Percentiles rank a stretch among this genome's conserved stretches.
Evolutionary conservation across 495 filamentous ascomycete species (phyloP).

Genomic region (Thermothielavioides terrestris): DNA sequence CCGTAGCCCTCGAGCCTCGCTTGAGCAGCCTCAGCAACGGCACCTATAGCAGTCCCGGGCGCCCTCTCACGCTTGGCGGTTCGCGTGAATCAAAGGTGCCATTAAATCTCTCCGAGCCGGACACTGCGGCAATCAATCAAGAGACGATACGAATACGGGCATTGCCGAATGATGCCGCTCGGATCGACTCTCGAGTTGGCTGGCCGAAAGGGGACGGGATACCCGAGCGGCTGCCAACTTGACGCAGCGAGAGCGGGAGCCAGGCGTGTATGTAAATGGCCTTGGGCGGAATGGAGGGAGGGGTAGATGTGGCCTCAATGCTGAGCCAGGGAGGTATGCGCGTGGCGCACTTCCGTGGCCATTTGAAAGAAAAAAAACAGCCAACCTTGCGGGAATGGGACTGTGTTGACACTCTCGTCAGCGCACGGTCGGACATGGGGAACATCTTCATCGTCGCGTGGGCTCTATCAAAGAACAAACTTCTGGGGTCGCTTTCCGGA

Average conservation of each 20-base stretch:
- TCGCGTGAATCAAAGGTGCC: neutral
- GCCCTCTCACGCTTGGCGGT: neutral
- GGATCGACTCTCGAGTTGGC: neutral
- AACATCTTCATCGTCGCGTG: too few relatives aligned
- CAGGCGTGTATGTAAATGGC: slow-evolving; percentile 18
- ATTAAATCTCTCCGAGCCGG: slow-evolving; percentile 12
- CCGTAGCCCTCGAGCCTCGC: neutral
- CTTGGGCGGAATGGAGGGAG: slow-evolving; percentile 16
- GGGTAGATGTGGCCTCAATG: slow-evolving; percentile 13
- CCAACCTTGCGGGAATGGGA: too few relatives aligned
- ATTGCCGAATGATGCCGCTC: neutral
- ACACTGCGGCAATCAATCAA: slow-evolving; percentile 7
- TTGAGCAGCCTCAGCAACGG: neutral
- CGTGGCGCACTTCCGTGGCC: too few relatives aligned
- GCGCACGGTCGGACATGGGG: too few relatives aligned
- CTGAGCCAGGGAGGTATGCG: neutral
- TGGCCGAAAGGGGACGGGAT: neutral
- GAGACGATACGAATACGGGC: neutral
- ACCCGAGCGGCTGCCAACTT: slow-evolving; percentile 15
- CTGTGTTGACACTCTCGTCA: too few relatives aligned
- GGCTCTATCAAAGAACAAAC: too few relatives aligned
- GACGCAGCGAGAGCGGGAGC: slow-evolving; percentile 9
- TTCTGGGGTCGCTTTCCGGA: too few relatives aligned
- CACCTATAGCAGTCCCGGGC: neutral
- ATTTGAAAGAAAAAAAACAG: too few relatives aligned